A percentile compares a stretch with the other conserved stretches of the same genome.
Evolutionary conservation across 2,329 filamentous ascomycete genomes (phyloP).

Genomic region (Fusarium proliferatum): DNA sequence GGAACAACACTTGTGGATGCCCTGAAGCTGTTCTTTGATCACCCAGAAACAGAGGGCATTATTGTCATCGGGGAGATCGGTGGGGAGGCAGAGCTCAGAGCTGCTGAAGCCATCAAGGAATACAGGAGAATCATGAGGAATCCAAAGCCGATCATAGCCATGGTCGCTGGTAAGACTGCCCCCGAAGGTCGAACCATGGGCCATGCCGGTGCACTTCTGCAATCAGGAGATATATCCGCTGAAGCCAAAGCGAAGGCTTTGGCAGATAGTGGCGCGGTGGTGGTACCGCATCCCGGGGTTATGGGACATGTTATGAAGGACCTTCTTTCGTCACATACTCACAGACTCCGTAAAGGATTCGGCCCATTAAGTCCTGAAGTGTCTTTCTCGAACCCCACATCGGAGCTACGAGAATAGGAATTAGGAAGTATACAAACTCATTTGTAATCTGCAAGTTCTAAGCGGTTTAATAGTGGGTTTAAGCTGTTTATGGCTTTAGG

Average conservation of each 20-base stretch:
- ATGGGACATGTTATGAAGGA: slow-evolving; percentile 52
- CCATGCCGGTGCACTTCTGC: slow-evolving; percentile 73
- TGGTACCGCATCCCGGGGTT: slow-evolving; percentile 53
- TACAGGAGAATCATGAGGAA: slow-evolving; percentile 65
- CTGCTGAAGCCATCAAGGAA: slow-evolving; percentile 75
- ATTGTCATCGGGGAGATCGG: slow-evolving; percentile 79
- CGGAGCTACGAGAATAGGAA: neutral
- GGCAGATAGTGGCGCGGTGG: slow-evolving; percentile 49
- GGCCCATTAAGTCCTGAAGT: neutral
- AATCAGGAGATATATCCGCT: slow-evolving; percentile 48
- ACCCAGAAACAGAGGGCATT: slow-evolving; percentile 76
- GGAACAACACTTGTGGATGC: slow-evolving; percentile 78
- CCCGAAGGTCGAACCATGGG: slow-evolving; percentile 74
- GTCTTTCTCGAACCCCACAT: neutral
- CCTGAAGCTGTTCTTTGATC: slow-evolving; percentile 72
- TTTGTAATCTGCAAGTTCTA: neutral
- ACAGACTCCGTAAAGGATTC: neutral
- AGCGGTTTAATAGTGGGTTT: neutral
- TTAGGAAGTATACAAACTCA: neutral
- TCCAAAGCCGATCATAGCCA: slow-evolving; percentile 73
- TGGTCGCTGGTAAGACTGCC: slow-evolving; percentile 74
- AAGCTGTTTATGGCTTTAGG: neutral
- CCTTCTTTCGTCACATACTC: slow-evolving; percentile 36
- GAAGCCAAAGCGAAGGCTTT: slow-evolving; percentile 50
- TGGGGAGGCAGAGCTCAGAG: slow-evolving; percentile 75